Evolutionary conservation across 495 filamentous ascomycete genomes (phyloP), one percentile per base, ranked within the genome.

Genomic region (Tuber aestivum): DNA sequence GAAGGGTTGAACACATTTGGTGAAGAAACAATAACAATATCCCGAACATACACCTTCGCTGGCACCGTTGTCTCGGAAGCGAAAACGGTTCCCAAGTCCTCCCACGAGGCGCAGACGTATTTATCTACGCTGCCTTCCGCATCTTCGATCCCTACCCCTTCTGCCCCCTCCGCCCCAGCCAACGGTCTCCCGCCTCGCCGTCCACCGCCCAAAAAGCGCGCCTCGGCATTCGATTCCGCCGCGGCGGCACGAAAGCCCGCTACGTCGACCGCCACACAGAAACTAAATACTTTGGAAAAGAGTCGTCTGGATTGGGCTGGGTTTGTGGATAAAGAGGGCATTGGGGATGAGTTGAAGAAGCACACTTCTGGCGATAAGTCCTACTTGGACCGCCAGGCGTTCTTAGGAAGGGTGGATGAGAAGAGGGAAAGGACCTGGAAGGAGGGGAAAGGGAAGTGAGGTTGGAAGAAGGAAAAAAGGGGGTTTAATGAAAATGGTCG

Each of bases 221-320:
- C 91, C 5, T 97, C 93, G 0, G 87, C 89, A 23, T 97, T 98
- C 80, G 95, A 98, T 75, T 93, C 95, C 20, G 86, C 89, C 21
- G 83, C 88, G 5, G 87, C 88, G 69, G 82, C 85, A 73, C 32
- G 84, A 40, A 76, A 83, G 68, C 78, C 83, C 14, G 80, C 83
- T 16, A 81, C 81, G n/a, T 78, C 80, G 41, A 86, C 87, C 7
- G 88, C 88, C 74, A 91, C 92, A 70, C 90, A 91, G 82, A 97
- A 97, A 82, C 88, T 98, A 82, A 98, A 97, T 83, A 97, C 94
- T 1, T 91, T 99, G 37, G 94, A 98, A 85, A 99, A 99, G 86
- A 94, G 92, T 48, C 87, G 92, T 71, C 87, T 97, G 85, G 95
- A 99, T 83, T 99, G 95, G 95, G 93, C 93, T 6, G 91, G 91